phyloP scores from a whole-genome alignment of 2,329 filamentous ascomycete species.

The Colletotrichum somersetense region DNA sequence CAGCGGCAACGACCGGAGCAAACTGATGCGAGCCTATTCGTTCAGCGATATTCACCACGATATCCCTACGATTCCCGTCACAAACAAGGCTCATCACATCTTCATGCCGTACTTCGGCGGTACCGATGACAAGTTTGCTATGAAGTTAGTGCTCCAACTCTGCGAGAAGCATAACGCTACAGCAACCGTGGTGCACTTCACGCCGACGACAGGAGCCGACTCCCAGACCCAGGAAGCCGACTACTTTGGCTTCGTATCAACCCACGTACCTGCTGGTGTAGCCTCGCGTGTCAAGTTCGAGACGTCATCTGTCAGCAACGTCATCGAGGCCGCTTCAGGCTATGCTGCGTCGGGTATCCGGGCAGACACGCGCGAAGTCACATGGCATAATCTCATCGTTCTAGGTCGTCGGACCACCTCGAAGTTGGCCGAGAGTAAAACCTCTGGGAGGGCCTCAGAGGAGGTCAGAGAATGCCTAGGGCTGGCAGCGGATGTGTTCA shows the following conservation, averaged over 20 bases:
- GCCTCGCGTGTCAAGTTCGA: slow-evolving; percentile 45
- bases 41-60: slow-evolving; percentile 69
- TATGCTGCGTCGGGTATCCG: slow-evolving; percentile 36
- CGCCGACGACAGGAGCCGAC: slow-evolving; percentile 44
- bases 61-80: slow-evolving; percentile 63
- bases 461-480: slow-evolving; percentile 48
- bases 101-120: slow-evolving; percentile 91
- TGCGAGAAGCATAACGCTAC: slow-evolving; percentile 84
- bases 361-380: slow-evolving; percentile 22
- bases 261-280: slow-evolving; percentile 43
- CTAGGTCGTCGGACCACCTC: slow-evolving; percentile 45
- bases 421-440: slow-evolving; percentile 32
- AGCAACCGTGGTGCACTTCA: slow-evolving; percentile 75
- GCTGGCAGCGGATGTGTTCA: slow-evolving; percentile 40
- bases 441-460: slow-evolving; percentile 37
- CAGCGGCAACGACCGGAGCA: slow-evolving; percentile 49
- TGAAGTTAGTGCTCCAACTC: slow-evolving; percentile 86
- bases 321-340: slow-evolving; percentile 26
- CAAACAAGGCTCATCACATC: slow-evolving; percentile 82
- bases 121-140: slow-evolving; percentile 82
- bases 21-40: slow-evolving; percentile 67
- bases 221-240: slow-evolving; percentile 28
- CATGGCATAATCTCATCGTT: slow-evolving; percentile 46
- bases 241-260: slow-evolving; percentile 48
- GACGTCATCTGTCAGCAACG: slow-evolving; percentile 26